These are phyloP conservation scores for Fusarium albidum DNA, from an alignment of 2,329 filamentous ascomycete species.

Conservation along the genomic window DNA sequence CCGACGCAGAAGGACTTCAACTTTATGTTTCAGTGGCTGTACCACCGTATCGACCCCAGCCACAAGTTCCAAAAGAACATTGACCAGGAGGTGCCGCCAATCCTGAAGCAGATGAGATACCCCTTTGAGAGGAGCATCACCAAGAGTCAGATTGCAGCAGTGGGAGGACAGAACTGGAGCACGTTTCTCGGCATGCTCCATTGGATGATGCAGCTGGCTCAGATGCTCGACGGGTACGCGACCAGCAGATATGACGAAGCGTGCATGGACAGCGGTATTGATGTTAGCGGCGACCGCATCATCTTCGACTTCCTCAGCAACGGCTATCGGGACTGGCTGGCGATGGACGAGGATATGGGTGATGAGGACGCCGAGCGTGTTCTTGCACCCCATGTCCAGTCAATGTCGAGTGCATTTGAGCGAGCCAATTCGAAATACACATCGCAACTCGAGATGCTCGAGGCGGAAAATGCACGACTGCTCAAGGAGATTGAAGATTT, in stretches of 20 bases:
- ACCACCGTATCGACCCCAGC: slow-evolving; percentile 92
- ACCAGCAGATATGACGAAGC: slow-evolving; percentile 86
- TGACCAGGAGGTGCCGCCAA: slow-evolving; percentile 91
- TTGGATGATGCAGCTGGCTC: slow-evolving; percentile 98
- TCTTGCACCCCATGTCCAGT: slow-evolving; percentile 82
- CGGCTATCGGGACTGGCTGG: slow-evolving; percentile 93
- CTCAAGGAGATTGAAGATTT: slow-evolving; percentile 88
- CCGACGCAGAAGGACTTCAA: slow-evolving; percentile 99
- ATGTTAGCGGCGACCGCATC: slow-evolving; percentile 89
- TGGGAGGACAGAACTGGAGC: slow-evolving; percentile 96
- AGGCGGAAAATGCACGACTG: slow-evolving; percentile 83
- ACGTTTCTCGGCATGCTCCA: slow-evolving; percentile 93
- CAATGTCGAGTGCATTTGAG: slow-evolving; percentile 90
- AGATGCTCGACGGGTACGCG: slow-evolving; percentile 89
- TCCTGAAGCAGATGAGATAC: slow-evolving; percentile 93
- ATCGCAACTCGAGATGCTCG: slow-evolving; percentile 83
- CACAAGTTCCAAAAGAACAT: slow-evolving; percentile 95
- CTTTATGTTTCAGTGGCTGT: slow-evolving; percentile 97
- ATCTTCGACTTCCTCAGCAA: slow-evolving; percentile 92
- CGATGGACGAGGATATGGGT: slow-evolving; percentile 86
- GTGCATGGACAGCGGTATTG: slow-evolving; percentile 85
- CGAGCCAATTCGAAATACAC: slow-evolving; percentile 83
- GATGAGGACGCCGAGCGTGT: slow-evolving; percentile 84
- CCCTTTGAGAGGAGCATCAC: slow-evolving; percentile 96
- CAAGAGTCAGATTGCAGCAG: slow-evolving; percentile 93